Base-by-base conservation (phyloP, 2,329 filamentous ascomycete species). In the Claviceps sp. region DNA sequence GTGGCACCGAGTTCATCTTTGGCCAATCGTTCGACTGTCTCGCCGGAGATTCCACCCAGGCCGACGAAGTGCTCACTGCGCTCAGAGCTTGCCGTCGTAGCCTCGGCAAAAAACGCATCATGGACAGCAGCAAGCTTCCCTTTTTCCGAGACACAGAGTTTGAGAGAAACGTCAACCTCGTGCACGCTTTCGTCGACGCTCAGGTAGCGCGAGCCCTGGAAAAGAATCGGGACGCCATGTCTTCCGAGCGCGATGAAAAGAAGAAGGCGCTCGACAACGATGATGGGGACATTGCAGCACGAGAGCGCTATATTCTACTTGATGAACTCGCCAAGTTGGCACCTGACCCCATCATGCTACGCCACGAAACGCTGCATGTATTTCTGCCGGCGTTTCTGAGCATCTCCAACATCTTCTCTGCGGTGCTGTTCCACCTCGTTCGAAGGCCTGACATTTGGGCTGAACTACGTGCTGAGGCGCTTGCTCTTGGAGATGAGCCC, bases 1-100 rank as follows among this genome's bases (percentile, higher is more conserved):
- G 40, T 11, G 40, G 26, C 20, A 52, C 50, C 24, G 50, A 48
- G 14, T 52, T 52, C 30, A 24, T 52, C 34, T 52, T 52, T 52
- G 50, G 50, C 9, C 37, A 48, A 22, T 48, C 50, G 5, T 52
- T 52, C 30, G 11, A 44, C 30, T 52, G 44, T 18, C 45, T 52
- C 16, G 8, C 20, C 37, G 38, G 37, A 8, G 24, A 48, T 20
- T 26, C 24, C 30, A 8, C 24, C 37, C 26, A 52, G 34, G 40
- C 20, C 4, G 50, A 48, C 9, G 50, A 52, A n/a, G 37, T 52
- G 26, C 30, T 52, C 26, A 24, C 4, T 13, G 50, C 50, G 4
- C 40, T 52, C 50, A 20, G 26, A 40, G 45, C n/a, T 30, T 37
- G 26, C 46, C 43, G 46, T 13, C 34, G 14, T 24, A 37, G 41